phyloP scores from a whole-genome alignment of 495 filamentous ascomycete genomes.

The Lasiosphaeria miniovina region DNA sequence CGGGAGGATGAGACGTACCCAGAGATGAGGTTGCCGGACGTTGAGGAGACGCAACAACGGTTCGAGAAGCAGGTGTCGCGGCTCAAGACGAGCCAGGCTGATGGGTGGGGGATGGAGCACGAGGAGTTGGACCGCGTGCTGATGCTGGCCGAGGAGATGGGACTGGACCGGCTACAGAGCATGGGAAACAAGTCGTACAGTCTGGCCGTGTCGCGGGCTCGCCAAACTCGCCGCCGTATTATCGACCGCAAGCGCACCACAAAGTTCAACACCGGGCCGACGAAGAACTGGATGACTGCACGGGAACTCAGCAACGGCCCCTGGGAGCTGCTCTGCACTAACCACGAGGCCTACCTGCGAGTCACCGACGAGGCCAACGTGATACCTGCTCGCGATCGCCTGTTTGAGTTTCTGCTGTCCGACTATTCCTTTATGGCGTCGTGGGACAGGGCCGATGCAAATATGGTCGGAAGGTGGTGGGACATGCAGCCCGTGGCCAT shows the following conservation, averaged over 20 bases:
- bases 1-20: background rate
- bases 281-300: conserved; percentile 14
- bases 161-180: conserved; percentile 5
- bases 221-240: conserved; percentile 9
- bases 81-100: conserved; percentile 15
- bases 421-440: conserved; percentile 22
- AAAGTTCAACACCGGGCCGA: conserved; percentile 15
- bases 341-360: conserved; percentile 17
- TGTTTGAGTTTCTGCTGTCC: conserved; percentile 19
- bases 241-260: conserved; percentile 12
- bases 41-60: conserved; percentile 8
- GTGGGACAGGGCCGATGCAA: conserved; percentile 15
- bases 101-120: conserved; percentile 16
- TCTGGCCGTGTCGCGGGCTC: conserved; percentile 8
- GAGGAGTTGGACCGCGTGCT: conserved; percentile 18
- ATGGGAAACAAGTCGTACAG: conserved; percentile 10
- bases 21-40: background rate
- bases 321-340: conserved; percentile 15
- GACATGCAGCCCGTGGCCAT: conserved; percentile 15
- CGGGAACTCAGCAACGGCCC: conserved; percentile 14
- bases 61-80: conserved; percentile 17
- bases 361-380: conserved; percentile 10
- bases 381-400: conserved; percentile 11
- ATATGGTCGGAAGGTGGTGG: conserved; percentile 19
- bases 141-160: conserved; percentile 18